Conservation (phyloP, 768 basidiomycete species). For the Naganishia vaughanmartiniae region DNA sequence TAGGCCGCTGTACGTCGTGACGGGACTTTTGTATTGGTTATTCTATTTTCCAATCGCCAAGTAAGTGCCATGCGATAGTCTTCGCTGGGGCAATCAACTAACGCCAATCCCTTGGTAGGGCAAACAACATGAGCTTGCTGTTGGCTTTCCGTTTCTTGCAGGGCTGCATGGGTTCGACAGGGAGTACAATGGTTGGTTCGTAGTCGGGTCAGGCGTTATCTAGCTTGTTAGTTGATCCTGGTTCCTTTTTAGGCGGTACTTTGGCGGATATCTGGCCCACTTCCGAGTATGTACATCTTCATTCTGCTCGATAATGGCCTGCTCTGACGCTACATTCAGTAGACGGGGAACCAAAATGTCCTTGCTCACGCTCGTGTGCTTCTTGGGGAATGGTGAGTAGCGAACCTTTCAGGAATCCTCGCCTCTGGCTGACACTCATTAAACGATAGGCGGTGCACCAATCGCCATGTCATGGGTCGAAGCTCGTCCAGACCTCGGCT, state of each 20-base stretch:
- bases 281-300: conserved; percentile 32
- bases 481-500: conserved; percentile 60
- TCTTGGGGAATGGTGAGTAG: conserved; percentile 5
- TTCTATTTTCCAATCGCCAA: conserved; percentile 29
- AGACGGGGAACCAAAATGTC: conserved; percentile 29
- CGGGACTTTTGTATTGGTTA: conserved; percentile 40
- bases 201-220: too few species aligned
- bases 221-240: too few species aligned
- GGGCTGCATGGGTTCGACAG: conserved; percentile 51
- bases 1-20: conserved; percentile 44
- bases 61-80: conserved; percentile 1
- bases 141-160: conserved; percentile 49
- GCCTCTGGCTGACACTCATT: conserved; percentile 27
- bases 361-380: not conserved
- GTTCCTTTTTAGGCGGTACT: too few species aligned
- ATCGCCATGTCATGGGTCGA: conserved; percentile 63
- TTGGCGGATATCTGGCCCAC: conserved; percentile 52
- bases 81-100: not conserved
- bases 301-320: too few species aligned
- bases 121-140: conserved; percentile 49
- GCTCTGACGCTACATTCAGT: too few species aligned
- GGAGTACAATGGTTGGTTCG: conserved; percentile 53
- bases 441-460: conserved; percentile 65
- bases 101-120: conserved; percentile 40
- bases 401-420: not conserved